Evolutionary conservation across 441 rosid genomes (phyloP), one percentile per base, ranked within the genome.

Genomic region (Sinapis alba): DNA sequence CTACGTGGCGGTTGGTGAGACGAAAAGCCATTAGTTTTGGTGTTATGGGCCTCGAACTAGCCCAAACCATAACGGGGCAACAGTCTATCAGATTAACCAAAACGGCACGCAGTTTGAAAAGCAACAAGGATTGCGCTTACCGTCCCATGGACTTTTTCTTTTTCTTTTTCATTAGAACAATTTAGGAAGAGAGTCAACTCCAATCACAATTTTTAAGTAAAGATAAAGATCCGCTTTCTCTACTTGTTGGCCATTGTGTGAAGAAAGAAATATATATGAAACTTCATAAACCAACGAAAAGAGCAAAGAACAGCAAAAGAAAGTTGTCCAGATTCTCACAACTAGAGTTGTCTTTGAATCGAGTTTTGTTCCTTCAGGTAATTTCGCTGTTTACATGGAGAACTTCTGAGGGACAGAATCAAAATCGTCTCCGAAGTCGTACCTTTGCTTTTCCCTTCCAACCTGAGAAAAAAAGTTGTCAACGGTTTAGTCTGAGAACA

Each of bases 351-450:
- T 34, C 61, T 23, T 64, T 23, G 7, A 71, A 56, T 54, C 54
- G 47, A 57, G 56, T 57, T 76, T 41, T 53, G 27, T 21, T 62
- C 28, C 38, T 69, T 32, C 34, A 16, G 18, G 23, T 27, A 2
- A 21, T 19, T 64, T 13, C 12, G 23, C 16, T 78, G 62, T 51
- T 86, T 83, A 92, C 74, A 87, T 83, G 73, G 88, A 85, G 77
- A 92, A 96, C 84, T 85, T 92, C 84, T 90, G 96, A 65, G 99
- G 99, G 71, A 87, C 97, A n/a, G 82, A 20, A 78, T 96, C 99
- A 32, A 87, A 86, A 84, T 96, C 99, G 59, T 80, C 83, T 68
- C 92, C 98, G 13, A 86, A 92, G 84, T 96, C 98, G 11, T 82
- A 90, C 83, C 93, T 89, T 79, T 92, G 98, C 34, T 96, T 84